A percentile compares a stretch with the other conserved stretches of the same genome.
Evolutionary conservation across 495 filamentous ascomycete genomes (phyloP).

Genomic region (Aspergillus steynii): DNA sequence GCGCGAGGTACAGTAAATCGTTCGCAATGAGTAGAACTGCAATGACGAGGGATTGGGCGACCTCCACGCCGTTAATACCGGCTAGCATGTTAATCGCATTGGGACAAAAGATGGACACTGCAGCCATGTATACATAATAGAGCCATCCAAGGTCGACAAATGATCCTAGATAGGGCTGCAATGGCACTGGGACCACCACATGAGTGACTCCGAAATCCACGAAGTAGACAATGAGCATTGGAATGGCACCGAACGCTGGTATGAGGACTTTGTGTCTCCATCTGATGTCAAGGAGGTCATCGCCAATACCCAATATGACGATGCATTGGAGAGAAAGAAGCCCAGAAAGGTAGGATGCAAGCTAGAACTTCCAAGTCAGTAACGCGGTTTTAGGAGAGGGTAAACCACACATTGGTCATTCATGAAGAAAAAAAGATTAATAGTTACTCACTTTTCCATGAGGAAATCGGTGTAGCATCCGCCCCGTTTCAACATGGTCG

Average conservation of each 20-base stretch:
- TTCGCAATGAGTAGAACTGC: slow-evolving; percentile 80
- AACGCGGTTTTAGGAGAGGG: not conserved
- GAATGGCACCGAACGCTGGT: slow-evolving; percentile 89
- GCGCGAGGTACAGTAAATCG: slow-evolving; percentile 72
- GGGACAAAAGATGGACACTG: slow-evolving; percentile 90
- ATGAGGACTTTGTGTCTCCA: slow-evolving; percentile 99
- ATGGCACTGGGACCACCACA: slow-evolving; percentile 81
- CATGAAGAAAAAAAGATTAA: not conserved
- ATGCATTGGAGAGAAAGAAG: slow-evolving; percentile 88
- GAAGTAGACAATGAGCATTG: slow-evolving; percentile 95
- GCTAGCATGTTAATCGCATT: slow-evolving; percentile 99
- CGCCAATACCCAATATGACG: slow-evolving; percentile 86
- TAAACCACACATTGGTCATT: slow-evolving; percentile 1
- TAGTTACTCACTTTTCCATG: slow-evolving; percentile 73
- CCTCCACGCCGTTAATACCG: slow-evolving; percentile 96
- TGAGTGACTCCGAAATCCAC: slow-evolving; percentile 97
- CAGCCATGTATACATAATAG: slow-evolving; percentile 97
- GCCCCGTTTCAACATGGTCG: slow-evolving; percentile 69
- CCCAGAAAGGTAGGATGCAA: slow-evolving; percentile 93
- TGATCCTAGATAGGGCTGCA: slow-evolving; percentile 79
- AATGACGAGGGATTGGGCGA: slow-evolving; percentile 89
- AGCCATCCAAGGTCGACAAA: slow-evolving; percentile 83
- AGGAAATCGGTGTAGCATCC: slow-evolving; percentile 86
- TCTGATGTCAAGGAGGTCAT: slow-evolving; percentile 96
- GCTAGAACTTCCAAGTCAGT: slow-evolving; percentile 46